These are phyloP conservation scores for Austroboletus festivus DNA, from an alignment of 768 basidiomycete genomes.

Conservation along the genomic window DNA sequence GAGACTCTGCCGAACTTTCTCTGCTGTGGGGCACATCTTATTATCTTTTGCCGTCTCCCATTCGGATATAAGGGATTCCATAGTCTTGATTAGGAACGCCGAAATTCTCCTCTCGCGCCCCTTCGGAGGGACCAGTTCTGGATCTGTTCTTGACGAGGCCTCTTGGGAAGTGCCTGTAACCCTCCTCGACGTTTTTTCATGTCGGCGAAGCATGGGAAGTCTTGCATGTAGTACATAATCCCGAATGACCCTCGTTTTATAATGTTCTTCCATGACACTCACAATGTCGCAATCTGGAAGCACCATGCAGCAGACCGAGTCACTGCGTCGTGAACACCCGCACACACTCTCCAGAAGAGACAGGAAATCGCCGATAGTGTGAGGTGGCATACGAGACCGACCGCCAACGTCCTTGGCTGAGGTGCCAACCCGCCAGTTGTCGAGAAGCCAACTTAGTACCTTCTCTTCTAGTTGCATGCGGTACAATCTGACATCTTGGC, in stretches of 20 bases:
- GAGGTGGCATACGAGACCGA: conserved; percentile 45
- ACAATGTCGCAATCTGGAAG: conserved; percentile 72
- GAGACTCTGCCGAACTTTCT: conserved; percentile 61
- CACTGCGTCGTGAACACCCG: conserved; percentile 44
- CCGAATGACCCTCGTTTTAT: conserved; percentile 54
- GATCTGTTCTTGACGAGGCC: conserved; percentile 12
- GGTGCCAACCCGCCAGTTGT: conserved; percentile 58
- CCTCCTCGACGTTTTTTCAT: conserved; percentile 3
- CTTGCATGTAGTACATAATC: conserved; percentile 68
- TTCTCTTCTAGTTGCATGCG: conserved; percentile 86
- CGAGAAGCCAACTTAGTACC: conserved; percentile 75
- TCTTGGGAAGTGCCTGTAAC: background rate
- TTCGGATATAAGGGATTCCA: conserved; percentile 49
- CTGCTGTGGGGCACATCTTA: conserved; percentile 46
- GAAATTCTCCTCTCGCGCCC: conserved; percentile 63
- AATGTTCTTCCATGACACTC: conserved; percentile 56
- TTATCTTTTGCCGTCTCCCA: conserved; percentile 44
- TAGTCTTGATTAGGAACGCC: conserved; percentile 55
- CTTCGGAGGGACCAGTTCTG: conserved; percentile 44
- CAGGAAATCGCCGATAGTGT: conserved; percentile 60
- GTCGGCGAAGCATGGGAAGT: conserved; percentile 43
- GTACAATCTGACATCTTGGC: conserved; percentile 79
- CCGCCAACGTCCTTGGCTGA: conserved; percentile 36
- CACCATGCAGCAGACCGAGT: conserved; percentile 45
- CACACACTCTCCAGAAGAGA: conserved; percentile 63